Evolutionary conservation across 495 filamentous ascomycete genomes (phyloP).

Genomic region (Lasiosphaeriaceae sp.): DNA sequence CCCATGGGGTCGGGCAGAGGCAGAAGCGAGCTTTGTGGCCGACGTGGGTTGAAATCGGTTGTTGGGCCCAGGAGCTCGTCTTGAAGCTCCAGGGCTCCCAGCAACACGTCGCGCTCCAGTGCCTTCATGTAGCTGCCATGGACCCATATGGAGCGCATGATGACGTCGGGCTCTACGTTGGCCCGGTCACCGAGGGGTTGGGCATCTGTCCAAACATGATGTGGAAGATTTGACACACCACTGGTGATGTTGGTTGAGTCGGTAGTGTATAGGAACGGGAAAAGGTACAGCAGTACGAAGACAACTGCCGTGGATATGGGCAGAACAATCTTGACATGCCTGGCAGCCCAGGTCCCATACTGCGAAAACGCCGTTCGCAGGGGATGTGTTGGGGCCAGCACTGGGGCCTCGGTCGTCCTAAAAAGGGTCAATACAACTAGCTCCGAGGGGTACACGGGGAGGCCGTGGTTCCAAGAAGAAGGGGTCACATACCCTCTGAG

Average conservation of each 20-base stretch:
- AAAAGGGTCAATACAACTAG: slow-evolving; percentile 10
- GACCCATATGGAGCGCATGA: slow-evolving; percentile 56
- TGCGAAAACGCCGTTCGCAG: slow-evolving; percentile 56
- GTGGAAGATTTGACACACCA: slow-evolving; percentile 59
- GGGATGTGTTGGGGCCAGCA: slow-evolving; percentile 55
- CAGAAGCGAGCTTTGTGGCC: slow-evolving; percentile 7
- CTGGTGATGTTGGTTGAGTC: slow-evolving; percentile 55
- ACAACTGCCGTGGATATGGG: slow-evolving; percentile 60
- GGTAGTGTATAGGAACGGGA: slow-evolving; percentile 62
- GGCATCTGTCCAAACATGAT: slow-evolving; percentile 74
- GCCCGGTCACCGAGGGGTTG: slow-evolving; percentile 46
- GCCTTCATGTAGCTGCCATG: slow-evolving; percentile 68
- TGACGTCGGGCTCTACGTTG: slow-evolving; percentile 44
- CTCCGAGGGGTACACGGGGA: too few species aligned
- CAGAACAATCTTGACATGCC: slow-evolving; percentile 63
- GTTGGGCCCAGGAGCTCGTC: slow-evolving; percentile 53
- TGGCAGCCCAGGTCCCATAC: slow-evolving; percentile 60
- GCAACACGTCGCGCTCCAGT: slow-evolving; percentile 55
- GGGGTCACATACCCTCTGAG: slow-evolving; percentile 52
- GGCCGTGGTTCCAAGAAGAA: slow-evolving; percentile 3
- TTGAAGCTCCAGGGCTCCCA: slow-evolving; percentile 61
- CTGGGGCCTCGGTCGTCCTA: slow-evolving; percentile 61
- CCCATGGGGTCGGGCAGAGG: slow-evolving; percentile 11
- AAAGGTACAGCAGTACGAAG: slow-evolving; percentile 60
- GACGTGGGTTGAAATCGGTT: slow-evolving; percentile 46